Base-by-base conservation (phyloP, 805 yeast species). In the Dipodascus geniculatus region DNA sequence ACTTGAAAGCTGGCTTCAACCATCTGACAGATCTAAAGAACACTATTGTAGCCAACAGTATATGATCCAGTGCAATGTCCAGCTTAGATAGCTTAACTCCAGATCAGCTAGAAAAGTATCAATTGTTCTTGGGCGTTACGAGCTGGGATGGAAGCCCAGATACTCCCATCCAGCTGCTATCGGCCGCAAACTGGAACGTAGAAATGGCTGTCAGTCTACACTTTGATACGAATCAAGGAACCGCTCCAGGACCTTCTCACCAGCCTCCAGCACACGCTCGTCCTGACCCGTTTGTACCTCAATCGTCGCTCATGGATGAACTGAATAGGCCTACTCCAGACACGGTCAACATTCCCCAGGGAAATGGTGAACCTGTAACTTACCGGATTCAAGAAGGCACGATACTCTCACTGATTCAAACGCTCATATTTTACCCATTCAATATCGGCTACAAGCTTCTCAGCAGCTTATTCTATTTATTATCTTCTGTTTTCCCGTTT, bases 161-260 rank as follows among this genome's bases (percentile, higher is more conserved):
- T 1, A 59, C 58, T 23, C 71, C 70, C 14, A 54, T 58, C 20
- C 58, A 56, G 48, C 54, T 69, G 44, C 61, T 70, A 50, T 57
- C 61, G 42, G 57, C 67, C 2, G 55, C 68, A 4, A 62, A 65
- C 22, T 74, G 78, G 76, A 64, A 71, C 57, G 60, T 74, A 16
- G 77, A 74, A 55, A 57, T 65, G 19, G 60, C 62, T 6, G 56
- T 58, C 23, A 56, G 57, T 51, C 50, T 51, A 54, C 61, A 22
- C 17, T 59, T 23, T 31, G 59, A n/a, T 52, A 56, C 20, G 54
- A 51, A 50, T 57, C 49, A 42, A 57, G 60, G 50, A n/a, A 11
- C 35, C n/a, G 22, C 54, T 9, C 31, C 55, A 22, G 49, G 50
- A 2, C 51, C 49, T 28, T 48, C 51, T 23, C 50, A 19, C 51